Evolutionary conservation across 345 rosid species (phyloP), one percentile per base, ranked within the genome.

Genomic region (Euphorbia peplus): DNA sequence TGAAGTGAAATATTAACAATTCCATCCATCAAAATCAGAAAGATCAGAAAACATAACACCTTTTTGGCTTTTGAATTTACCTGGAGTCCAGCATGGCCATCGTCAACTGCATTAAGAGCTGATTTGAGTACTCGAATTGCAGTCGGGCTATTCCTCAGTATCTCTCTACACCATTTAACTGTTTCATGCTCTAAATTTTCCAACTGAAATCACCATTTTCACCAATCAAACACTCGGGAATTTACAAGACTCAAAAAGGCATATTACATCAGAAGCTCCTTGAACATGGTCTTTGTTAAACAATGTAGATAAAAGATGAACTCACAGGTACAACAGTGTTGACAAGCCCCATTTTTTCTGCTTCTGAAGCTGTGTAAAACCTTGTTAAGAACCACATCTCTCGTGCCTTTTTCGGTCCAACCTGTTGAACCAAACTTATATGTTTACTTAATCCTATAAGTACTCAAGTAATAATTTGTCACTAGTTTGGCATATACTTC

Each of bases 61-160:
- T 32, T 2, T 32, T 32, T 35, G 8, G 15, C 6, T 42, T 7
- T 21, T 7, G 13, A 18, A 32, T 13, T 28, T 76, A 91, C 97
- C 92, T 87, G 96, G 67, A 91, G 92, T 72, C 97, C 95, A 0
- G 98, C 93, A 58, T 91, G 96, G 29, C 97, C 98, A 56, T 93
- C 97, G 53, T 91, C 98, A 0, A 84, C 96, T 26, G 98, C 97
- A 82, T 89, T 93, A 30, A 91, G 89, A 71, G 98, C 84, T 60
- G 98, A 83, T 76, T 93, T 93, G 30, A 91, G 92, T 52, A 93
- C 89, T 59, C 98, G 84, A 69, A 91, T 80, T 0, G 99, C 99
- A 2, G 96, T 91, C 18, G 99, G 97, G 71, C 97, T 95, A 67
- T 95, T 93, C 63, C 90, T 77, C 62, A 91, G 78, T 70, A 91